Evolutionary conservation across 345 rosid species (phyloP).

Genomic region (Eucalyptus urophylla): DNA sequence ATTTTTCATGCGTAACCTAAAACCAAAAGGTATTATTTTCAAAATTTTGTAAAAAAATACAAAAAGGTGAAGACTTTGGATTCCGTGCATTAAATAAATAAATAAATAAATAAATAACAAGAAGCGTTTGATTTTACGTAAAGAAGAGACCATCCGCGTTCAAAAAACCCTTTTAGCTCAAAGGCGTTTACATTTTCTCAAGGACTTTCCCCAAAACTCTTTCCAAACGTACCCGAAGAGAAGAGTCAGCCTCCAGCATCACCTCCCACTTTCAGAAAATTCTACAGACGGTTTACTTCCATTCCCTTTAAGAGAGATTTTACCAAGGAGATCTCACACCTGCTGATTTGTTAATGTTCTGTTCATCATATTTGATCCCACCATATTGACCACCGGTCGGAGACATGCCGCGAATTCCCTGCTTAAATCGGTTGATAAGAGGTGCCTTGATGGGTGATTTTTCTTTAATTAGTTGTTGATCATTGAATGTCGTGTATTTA

Average conservation of each 20-base stretch:
- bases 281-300: neutral
- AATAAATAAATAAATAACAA: rapidly evolving
- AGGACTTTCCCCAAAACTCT: too few relatives aligned
- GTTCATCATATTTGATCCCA: neutral
- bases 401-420: neutral
- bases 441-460: neutral
- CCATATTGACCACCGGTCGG: rapidly evolving
- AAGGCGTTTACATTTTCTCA: too few relatives aligned
- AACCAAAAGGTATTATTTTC: neutral
- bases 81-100: neutral
- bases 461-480: neutral
- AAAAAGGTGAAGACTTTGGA: neutral
- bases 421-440: neutral
- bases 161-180: too few relatives aligned
- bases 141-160: neutral
- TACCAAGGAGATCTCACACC: rapidly evolving
- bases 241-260: neutral
- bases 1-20: neutral
- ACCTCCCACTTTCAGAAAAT: neutral
- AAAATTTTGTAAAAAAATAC: rapidly evolving
- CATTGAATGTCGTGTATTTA: too few relatives aligned
- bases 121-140: neutral
- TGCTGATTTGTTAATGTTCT: neutral
- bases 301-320: rapidly evolving
- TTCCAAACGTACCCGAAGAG: too few relatives aligned